Evolutionary conservation across 352 stramenopile genomes (phyloP), one percentile per base, ranked within the genome.

Genomic region (Pythium periplocum): DNA sequence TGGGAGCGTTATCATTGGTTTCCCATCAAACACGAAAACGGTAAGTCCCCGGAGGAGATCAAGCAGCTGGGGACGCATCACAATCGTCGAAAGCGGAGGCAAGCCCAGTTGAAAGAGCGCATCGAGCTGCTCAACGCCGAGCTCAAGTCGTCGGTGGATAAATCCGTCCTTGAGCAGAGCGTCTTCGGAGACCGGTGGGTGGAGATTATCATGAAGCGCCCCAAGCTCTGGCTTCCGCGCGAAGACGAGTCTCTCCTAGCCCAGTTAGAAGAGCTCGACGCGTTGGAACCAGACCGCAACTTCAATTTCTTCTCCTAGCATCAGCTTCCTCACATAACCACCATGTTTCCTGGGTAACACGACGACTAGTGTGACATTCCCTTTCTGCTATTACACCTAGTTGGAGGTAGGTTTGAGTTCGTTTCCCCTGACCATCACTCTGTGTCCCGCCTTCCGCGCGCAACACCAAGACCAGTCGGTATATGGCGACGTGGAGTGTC

Each of bases 1-100:
- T 81, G 71, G 71, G 71, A 81, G 49, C 66, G 71, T 33, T 57
- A 36, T 5, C 68, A 78, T 56, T 81, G 71, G 71, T 72, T 81
- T 46, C 71, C 71, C 0, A 78, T 81, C 65, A 77, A 78, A 45
- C 57, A 66, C 44, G 57, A 75, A 41, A 70, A 69, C 39, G 71
- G 68, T 17, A 67, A 65, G 38, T 71, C 55, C 0, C 51, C 59
- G 9, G 35, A 47, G 6, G 68, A 78, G 48, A 37, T 49, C 45
- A 71, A 64, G 43, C 42, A 58, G 44, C 60, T 78, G n/a, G 55
- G 46, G 4, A 48, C 48, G 7, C 55, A 68, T n/a, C 55, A 78
- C 53, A 73, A 65, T 41, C 62, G 66, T 9, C 68, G 71, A 45
- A 81, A 78, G 50, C 69, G 67, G 50, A 59, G 71, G 39, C 71